Evolutionary conservation across 495 filamentous ascomycete species (phyloP).

Genomic region (Aspergillus funiculosus): DNA sequence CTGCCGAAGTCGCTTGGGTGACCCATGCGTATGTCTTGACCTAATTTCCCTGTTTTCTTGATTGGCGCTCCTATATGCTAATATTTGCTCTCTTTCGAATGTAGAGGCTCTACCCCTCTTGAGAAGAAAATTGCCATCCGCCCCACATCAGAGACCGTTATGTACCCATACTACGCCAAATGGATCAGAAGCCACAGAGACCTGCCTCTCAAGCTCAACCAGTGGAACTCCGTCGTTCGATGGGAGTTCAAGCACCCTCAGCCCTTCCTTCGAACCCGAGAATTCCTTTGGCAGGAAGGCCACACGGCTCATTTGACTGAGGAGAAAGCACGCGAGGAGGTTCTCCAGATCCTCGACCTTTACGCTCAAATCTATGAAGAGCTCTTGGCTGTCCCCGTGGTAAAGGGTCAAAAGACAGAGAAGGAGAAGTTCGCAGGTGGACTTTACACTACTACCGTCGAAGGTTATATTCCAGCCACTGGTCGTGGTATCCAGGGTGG

Average conservation of each 20-base stretch:
- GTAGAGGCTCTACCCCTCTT: constrained; percentile 71
- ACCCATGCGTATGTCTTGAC: constrained; percentile 70
- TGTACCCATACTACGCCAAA: constrained; percentile 93
- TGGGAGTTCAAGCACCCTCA: constrained; percentile 99
- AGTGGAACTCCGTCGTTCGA: constrained; percentile 96
- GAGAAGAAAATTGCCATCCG: constrained; percentile 94
- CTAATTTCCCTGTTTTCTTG: background rate
- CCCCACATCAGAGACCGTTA: constrained; percentile 89
- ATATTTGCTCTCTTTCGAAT: constrained; percentile 16
- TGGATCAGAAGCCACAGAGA: constrained; percentile 95
- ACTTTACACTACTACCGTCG: constrained; percentile 89
- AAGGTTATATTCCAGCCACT: constrained; percentile 83
- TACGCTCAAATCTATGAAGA: constrained; percentile 89
- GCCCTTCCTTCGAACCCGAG: constrained; percentile 85
- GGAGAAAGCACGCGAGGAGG: constrained; percentile 71
- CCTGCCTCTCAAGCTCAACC: constrained; percentile 85
- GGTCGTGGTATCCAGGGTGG: constrained; percentile 95
- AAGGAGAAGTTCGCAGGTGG: constrained; percentile 98
- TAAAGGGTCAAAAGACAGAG: constrained; percentile 78
- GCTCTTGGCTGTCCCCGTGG: constrained; percentile 87
- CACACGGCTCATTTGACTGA: constrained; percentile 91
- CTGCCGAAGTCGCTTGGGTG: constrained; percentile 97
- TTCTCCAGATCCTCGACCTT: constrained; percentile 85
- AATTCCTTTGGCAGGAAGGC: constrained; percentile 98
- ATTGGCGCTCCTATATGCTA: constrained; percentile 20